Conservation (phyloP, 192 early-diverging fungal genomes). For the Powellomyces hirtus region DNA sequence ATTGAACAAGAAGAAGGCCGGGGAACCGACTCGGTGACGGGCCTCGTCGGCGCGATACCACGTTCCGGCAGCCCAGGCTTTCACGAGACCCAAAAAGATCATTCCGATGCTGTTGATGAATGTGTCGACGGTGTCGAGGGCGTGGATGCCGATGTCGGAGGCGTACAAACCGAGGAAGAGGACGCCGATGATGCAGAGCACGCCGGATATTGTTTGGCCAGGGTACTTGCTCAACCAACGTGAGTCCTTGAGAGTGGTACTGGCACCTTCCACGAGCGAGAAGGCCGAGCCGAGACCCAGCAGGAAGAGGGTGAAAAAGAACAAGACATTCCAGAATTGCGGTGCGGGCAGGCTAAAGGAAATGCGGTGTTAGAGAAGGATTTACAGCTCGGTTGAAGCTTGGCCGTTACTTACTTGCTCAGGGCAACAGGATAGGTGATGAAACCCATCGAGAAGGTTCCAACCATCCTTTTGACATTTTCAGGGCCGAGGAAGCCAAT, state of each 20-base stretch:
- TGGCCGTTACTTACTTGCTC: no score
- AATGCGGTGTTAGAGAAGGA: no score
- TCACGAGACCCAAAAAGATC: background rate
- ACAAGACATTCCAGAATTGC: no score
- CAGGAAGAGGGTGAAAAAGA: constrained; percentile 3
- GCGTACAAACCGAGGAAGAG: background rate
- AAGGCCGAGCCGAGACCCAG: constrained; percentile 4
- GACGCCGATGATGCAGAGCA: background rate
- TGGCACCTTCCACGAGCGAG: background rate
- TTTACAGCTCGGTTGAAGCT: no score
- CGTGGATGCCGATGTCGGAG: background rate
- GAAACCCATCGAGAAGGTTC: no score
- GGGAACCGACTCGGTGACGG: background rate
- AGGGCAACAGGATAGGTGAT: no score
- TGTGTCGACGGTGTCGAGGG: constrained; percentile 3
- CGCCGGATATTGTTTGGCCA: background rate
- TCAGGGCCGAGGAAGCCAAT: constrained; percentile 3
- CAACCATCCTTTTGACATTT: background rate
- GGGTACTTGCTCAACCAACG: background rate
- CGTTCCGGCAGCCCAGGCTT: background rate
- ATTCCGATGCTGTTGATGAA: constrained; percentile 2
- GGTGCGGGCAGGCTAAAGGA: no score
- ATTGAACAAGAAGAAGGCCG: no score
- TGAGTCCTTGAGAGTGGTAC: constrained; percentile 4
- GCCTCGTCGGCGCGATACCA: background rate